Conservation (phyloP, 352 stramenopile species). For the Pythium scleroteichum region DNA sequence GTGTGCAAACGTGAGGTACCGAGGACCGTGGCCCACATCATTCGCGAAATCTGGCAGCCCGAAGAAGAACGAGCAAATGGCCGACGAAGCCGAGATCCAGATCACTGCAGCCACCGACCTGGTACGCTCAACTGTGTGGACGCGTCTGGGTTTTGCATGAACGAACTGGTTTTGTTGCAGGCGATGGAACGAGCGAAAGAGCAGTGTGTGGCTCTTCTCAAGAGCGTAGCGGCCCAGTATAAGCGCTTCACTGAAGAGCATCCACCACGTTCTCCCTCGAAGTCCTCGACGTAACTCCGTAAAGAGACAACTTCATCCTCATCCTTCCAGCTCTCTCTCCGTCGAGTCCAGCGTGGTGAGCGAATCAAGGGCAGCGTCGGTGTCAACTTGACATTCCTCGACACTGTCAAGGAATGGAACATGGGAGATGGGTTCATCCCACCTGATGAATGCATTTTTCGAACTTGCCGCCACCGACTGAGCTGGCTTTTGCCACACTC, state of each 20-base stretch:
- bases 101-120: constrained; percentile 23
- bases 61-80: constrained; percentile 3
- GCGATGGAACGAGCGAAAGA: constrained; percentile 26
- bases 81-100: constrained; percentile 20
- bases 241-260: constrained; percentile 3
- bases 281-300: too few species aligned
- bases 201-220: constrained; percentile 17
- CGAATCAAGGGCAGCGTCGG: too few species aligned
- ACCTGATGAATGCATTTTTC: constrained; percentile 17
- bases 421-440: constrained; percentile 14
- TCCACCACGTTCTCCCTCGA: not conserved
- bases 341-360: too few species aligned
- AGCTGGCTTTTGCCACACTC: constrained; percentile 3
- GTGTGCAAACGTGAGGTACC: constrained; percentile 25
- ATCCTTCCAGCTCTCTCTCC: too few species aligned
- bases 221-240: constrained; percentile 13
- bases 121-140: constrained; percentile 7
- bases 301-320: too few species aligned
- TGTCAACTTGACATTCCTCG: too few species aligned
- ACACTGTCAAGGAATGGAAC: constrained; percentile 11
- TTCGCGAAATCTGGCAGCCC: constrained; percentile 29
- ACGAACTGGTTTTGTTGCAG: constrained; percentile 1
- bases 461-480: constrained; percentile 10
- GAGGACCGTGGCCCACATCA: constrained; percentile 36
- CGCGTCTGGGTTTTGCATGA: too few species aligned